Percentiles rank a stretch among this genome's conserved stretches.
These are phyloP conservation scores for Paragyromitra xinjiangensis DNA, from an alignment of 495 filamentous ascomycete genomes.

Conservation along the genomic window DNA sequence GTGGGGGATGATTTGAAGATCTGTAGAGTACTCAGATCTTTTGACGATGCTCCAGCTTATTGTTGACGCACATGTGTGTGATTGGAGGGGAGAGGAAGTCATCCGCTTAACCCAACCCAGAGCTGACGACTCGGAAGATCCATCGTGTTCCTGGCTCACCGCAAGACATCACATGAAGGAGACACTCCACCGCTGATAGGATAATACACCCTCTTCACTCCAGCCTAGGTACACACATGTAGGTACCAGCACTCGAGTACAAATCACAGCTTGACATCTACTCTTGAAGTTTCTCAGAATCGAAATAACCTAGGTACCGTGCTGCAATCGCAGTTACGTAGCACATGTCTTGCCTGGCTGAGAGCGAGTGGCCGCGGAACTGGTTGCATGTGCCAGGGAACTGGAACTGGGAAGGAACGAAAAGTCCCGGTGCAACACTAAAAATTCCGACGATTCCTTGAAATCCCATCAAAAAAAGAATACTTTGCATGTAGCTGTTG, in stretches of 20 bases:
- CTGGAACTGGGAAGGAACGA: not conserved
- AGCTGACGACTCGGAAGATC: slow-evolving; percentile 4
- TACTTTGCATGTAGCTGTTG: not conserved
- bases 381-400: slow-evolving; percentile 14
- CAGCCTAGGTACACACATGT: not conserved
- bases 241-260: not conserved
- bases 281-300: not conserved
- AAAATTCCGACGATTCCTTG: slow-evolving; percentile 35
- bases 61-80: not conserved
- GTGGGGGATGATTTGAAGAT: not conserved
- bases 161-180: slow-evolving; percentile 2
- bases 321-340: not conserved
- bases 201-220: not conserved
- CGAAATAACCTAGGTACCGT: not conserved
- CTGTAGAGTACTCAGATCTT: not conserved
- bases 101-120: not conserved
- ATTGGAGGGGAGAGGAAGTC: not conserved
- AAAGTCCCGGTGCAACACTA: slow-evolving; percentile 11
- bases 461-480: slow-evolving; percentile 42
- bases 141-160: slow-evolving; percentile 9
- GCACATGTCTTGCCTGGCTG: slow-evolving; percentile 1
- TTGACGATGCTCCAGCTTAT: not conserved
- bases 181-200: not conserved
- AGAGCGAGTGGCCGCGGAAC: slow-evolving; percentile 1
- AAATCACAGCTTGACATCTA: slow-evolving; percentile 31